These are phyloP conservation scores for Yarrowia sp. DNA, from an alignment of 805 yeast genomes.

Conservation along the genomic window DNA sequence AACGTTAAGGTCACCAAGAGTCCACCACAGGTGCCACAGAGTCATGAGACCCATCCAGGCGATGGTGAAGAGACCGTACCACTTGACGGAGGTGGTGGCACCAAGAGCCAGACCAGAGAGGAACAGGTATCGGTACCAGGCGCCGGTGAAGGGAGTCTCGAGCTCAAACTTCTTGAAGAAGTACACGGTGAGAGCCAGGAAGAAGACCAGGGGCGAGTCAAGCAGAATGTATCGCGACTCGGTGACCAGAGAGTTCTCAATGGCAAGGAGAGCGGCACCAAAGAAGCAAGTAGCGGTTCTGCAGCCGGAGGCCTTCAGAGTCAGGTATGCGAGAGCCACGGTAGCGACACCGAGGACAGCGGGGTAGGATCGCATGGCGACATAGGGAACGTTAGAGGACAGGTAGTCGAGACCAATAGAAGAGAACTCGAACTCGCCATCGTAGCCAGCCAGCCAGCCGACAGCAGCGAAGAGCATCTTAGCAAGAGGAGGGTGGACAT, in stretches of 20 bases:
- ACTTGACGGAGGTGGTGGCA: slow-evolving; percentile 65
- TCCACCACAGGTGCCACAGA: slow-evolving; percentile 65
- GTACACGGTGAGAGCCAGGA: slow-evolving; percentile 57
- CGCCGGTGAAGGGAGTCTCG: slow-evolving; percentile 54
- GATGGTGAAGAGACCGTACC: slow-evolving; percentile 72
- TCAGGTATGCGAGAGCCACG: slow-evolving; percentile 60
- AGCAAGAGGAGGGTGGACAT: slow-evolving; percentile 76
- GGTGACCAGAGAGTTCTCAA: slow-evolving; percentile 72
- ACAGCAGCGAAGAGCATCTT: slow-evolving; percentile 64
- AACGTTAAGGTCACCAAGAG: slow-evolving; percentile 70
- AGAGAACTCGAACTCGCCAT: slow-evolving; percentile 55
- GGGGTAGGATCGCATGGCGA: slow-evolving; percentile 64
- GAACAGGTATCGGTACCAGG: slow-evolving; percentile 62
- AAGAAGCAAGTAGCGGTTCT: slow-evolving; percentile 58
- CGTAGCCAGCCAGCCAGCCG: slow-evolving; percentile 60
- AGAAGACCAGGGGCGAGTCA: slow-evolving; percentile 55
- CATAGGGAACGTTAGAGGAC: slow-evolving; percentile 56
- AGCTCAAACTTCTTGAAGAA: slow-evolving; percentile 59
- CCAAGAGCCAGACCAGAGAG: slow-evolving; percentile 61
- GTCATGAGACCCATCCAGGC: slow-evolving; percentile 65
- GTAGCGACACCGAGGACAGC: slow-evolving; percentile 62
- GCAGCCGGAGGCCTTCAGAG: slow-evolving; percentile 63
- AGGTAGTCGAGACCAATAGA: slow-evolving; percentile 57
- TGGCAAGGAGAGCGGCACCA: slow-evolving; percentile 59
- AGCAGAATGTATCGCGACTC: slow-evolving; percentile 62